Evolutionary conservation across 202 grass and related monocot genomes (phyloP).

Genomic region (Saccharum hybrid): DNA sequence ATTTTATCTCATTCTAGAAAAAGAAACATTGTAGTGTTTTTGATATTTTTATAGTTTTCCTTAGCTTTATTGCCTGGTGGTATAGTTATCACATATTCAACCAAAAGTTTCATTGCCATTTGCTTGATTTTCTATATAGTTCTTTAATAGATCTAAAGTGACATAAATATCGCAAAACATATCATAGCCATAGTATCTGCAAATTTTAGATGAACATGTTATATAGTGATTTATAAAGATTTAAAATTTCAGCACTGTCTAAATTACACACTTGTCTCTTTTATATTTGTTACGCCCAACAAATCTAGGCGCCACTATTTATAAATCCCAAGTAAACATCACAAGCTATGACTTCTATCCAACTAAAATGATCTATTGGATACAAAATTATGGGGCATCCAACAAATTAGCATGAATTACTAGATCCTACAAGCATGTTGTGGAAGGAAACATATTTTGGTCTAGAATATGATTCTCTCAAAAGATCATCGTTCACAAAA

Average conservation of each 20-base stretch:
- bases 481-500: neutral
- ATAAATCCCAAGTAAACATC: neutral
- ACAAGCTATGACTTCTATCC: too few species aligned
- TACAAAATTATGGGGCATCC: neutral
- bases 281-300: neutral
- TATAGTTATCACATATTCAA: neutral
- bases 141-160: neutral
- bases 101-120: neutral
- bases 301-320: neutral
- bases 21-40: neutral
- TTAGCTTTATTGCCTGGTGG: neutral
- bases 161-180: neutral
- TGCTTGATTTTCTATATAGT: neutral
- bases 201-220: too few species aligned
- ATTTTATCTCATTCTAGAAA: neutral
- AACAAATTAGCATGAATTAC: neutral
- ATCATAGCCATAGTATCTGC: too few species aligned
- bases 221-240: neutral
- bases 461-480: neutral
- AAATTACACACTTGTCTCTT: neutral
- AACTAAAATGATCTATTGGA: neutral
- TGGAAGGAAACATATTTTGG: neutral
- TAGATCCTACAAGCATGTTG: neutral
- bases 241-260: neutral
- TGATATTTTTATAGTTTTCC: neutral